Evolutionary conservation across 352 stramenopile species (phyloP), one percentile per base, ranked within the genome.

Genomic region (Globisporangium sylvaticum): DNA sequence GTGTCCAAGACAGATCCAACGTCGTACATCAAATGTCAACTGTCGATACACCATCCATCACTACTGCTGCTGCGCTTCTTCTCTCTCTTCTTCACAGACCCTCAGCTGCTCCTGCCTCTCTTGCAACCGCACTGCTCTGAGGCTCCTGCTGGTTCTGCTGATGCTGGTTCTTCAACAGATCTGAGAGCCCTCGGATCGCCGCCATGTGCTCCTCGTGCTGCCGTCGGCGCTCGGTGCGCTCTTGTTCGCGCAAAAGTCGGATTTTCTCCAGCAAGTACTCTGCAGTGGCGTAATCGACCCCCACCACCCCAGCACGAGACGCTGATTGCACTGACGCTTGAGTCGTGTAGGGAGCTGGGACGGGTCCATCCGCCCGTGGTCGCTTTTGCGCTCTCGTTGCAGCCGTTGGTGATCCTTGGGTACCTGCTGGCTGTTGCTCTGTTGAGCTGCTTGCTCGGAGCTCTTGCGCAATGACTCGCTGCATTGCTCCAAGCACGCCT

Each of bases 151-250:
- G 34, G 9, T 50, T 2, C 34, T 60, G 24, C 12, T 62, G 48
- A 15, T 60, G 24, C 12, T 62, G 48, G 15, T 15, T 29, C 31
- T 48, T 58, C 55, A 89, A 48, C 20, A 80, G 59, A 3, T 62
- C 65, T 5, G 68, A 63, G 48, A 90, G 80, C 62, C 79, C 78
- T n/a, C 65, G 67, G 29, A 90, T 72, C 20, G 77, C 62, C 9
- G 60, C 66, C 78, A 90, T 87, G 52, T 83, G 78, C 70, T 90
- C 79, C n/a, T 67, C 57, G 56, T 90, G 81, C 60, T 90, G 79
- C 46, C 74, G 78, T 24, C 72, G 71, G 20, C 76, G 71, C 68
- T 90, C 81, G n/a, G 72, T 66, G 22, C 79, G 75, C 24, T 86
- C 78, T 50, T 78, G 65, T 10, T 72, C 62, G 34, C 80, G 72